Evolutionary conservation across 225 moss, liverwort and hornwort species (phyloP).

Genomic region (Sphagnum tenellum): DNA sequence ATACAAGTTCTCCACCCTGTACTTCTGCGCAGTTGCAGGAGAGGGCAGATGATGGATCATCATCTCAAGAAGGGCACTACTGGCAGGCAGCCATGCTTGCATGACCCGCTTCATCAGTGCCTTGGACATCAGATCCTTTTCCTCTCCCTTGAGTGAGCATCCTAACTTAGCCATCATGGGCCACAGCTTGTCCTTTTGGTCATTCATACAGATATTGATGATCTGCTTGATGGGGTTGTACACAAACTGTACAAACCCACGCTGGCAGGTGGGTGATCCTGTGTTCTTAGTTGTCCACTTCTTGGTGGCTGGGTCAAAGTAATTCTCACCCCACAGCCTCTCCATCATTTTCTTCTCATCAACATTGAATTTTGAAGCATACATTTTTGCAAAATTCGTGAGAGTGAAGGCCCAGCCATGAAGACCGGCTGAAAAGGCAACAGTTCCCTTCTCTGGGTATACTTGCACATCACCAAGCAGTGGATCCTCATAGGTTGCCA

Average conservation of each 20-base stretch:
- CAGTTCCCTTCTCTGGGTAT: slow-evolving; percentile 25
- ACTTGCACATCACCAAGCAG: slow-evolving; percentile 64
- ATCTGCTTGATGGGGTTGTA: slow-evolving; percentile 88
- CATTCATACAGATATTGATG: slow-evolving; percentile 91
- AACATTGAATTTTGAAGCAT: slow-evolving; percentile 43
- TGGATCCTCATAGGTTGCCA: slow-evolving; percentile 54
- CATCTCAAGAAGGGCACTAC: slow-evolving; percentile 1
- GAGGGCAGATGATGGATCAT: background rate
- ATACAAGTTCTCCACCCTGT: too few species aligned
- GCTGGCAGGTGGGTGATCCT: slow-evolving; percentile 50
- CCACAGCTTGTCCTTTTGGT: slow-evolving; percentile 95
- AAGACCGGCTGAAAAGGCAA: slow-evolving; percentile 57
- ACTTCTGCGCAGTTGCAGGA: too few species aligned
- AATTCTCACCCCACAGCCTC: slow-evolving; percentile 94
- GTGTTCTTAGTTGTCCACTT: slow-evolving; percentile 86
- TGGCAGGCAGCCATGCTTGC: slow-evolving; percentile 1
- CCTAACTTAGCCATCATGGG: slow-evolving; percentile 76
- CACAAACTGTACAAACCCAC: slow-evolving; percentile 87
- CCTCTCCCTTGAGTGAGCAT: slow-evolving; percentile 6
- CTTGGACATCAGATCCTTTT: slow-evolving; percentile 1
- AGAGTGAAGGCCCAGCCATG: slow-evolving; percentile 61
- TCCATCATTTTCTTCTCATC: slow-evolving; percentile 96
- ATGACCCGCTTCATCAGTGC: slow-evolving; percentile 1
- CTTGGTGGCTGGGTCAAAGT: slow-evolving; percentile 62
- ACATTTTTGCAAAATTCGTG: slow-evolving; percentile 63